phyloP scores from a whole-genome alignment of 345 rosid species.

The Draba incana region DNA sequence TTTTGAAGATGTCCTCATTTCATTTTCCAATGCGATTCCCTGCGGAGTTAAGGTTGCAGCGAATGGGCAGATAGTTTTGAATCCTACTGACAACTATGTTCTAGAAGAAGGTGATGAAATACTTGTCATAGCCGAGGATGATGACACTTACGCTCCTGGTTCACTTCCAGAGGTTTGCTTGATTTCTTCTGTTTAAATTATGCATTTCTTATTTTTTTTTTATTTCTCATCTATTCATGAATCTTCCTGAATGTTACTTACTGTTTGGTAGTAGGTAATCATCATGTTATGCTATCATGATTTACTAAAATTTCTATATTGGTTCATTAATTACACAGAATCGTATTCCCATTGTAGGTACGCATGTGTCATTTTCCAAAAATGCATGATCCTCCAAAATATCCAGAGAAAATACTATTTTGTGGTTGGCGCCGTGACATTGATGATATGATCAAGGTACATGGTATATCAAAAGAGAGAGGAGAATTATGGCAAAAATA shows the following conservation, averaged over 20 bases:
- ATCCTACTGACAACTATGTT: conserved; percentile 74
- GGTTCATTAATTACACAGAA: conserved; percentile 23
- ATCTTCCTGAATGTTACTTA: not conserved
- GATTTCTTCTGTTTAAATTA: conserved; percentile 25
- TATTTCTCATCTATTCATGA: too few species aligned
- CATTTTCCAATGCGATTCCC: conserved; percentile 89
- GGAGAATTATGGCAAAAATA: not conserved
- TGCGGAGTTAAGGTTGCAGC: conserved; percentile 89
- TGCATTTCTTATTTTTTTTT: not conserved
- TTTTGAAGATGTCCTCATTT: conserved; percentile 73
- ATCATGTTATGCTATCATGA: not conserved
- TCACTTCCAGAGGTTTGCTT: conserved; percentile 73
- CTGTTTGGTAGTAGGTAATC: not conserved
- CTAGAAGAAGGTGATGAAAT: conserved; percentile 83
- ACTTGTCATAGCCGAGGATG: conserved; percentile 96
- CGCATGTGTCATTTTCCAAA: conserved; percentile 57
- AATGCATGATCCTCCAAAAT: conserved; percentile 75
- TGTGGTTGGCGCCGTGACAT: conserved; percentile 99
- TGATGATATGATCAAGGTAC: conserved; percentile 94
- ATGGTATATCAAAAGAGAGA: not conserved
- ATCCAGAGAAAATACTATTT: conserved; percentile 86
- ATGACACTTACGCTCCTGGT: conserved; percentile 89
- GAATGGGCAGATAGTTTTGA: conserved; percentile 72
- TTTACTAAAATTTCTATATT: not conserved
- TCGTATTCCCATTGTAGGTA: conserved; percentile 49